These are phyloP conservation scores for Sporothrix schenckii DNA, from an alignment of 2,329 filamentous ascomycete species.

Conservation along the genomic window DNA sequence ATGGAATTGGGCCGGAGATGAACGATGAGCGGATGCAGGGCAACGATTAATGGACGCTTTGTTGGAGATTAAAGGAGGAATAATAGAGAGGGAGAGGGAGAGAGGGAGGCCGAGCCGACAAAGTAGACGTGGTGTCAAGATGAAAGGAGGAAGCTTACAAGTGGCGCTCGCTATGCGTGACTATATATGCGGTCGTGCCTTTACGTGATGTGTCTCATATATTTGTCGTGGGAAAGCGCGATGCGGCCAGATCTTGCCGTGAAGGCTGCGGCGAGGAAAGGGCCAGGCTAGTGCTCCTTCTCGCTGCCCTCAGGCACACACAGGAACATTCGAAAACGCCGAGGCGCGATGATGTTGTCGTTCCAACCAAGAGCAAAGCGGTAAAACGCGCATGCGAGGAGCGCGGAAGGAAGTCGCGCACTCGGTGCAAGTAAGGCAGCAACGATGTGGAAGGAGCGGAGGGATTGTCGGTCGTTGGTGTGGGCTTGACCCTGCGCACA, in stretches of 20 bases:
- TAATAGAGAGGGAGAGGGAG: background rate
- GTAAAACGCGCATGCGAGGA: conserved; percentile 27
- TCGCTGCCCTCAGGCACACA: background rate
- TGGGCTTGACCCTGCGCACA: conserved; percentile 20
- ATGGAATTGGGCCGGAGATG: background rate
- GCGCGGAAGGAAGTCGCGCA: conserved; percentile 9
- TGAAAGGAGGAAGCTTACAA: background rate
- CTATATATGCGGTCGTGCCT: conserved; percentile 23
- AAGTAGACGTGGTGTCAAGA: background rate
- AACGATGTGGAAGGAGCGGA: conserved; percentile 16
- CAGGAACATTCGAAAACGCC: background rate
- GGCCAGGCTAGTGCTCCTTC: background rate
- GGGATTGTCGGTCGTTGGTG: conserved; percentile 2
- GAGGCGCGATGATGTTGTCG: background rate
- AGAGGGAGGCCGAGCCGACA: background rate
- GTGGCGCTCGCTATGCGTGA: conserved; percentile 11
- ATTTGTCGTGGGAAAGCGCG: conserved; percentile 24
- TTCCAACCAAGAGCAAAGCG: conserved; percentile 7
- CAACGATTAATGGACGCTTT: background rate
- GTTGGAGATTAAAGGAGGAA: background rate
- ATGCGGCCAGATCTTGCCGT: conserved; percentile 29
- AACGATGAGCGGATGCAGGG: background rate
- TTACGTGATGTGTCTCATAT: conserved; percentile 24
- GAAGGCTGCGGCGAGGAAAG: background rate
- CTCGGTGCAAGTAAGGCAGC: conserved; percentile 20